Percentiles rank a stretch among this genome's conserved stretches.
Evolutionary conservation across 1,284 basidiomycete genomes (phyloP).

Genomic region (Cerioporus squamosus): DNA sequence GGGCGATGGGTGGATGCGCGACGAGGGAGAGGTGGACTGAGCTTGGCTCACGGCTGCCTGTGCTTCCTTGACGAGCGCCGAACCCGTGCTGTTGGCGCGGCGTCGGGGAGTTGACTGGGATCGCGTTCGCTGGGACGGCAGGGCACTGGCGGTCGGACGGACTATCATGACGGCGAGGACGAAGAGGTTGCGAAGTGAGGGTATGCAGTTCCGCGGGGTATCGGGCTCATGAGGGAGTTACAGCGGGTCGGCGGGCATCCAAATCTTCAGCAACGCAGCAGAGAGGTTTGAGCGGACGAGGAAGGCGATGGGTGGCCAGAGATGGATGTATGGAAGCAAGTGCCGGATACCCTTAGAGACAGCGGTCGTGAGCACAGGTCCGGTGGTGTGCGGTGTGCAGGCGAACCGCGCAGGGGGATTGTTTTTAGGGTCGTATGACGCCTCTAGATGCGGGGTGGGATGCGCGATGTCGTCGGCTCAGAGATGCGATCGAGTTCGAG

Average conservation of each 20-base stretch:
- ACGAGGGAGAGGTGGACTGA: conserved; percentile 2
- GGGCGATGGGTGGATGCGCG: conserved; percentile 5
- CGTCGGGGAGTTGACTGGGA: conserved; percentile 12
- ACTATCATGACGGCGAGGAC: conserved; percentile 18
- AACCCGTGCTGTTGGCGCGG: conserved; percentile 19
- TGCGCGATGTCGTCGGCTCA: conserved; percentile 2
- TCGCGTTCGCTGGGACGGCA: conserved; percentile 6
- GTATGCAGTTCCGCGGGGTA: neutral
- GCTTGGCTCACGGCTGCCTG: neutral
- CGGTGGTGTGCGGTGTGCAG: neutral
- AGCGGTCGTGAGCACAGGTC: neutral
- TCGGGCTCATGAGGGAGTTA: conserved; percentile 19
- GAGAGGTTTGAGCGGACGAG: neutral
- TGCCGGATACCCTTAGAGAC: neutral
- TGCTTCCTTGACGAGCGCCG: conserved; percentile 1
- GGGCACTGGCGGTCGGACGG: conserved; percentile 3
- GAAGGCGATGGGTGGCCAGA: neutral
- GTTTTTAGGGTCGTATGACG: conserved; percentile 10
- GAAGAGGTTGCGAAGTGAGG: neutral
- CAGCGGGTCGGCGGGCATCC: conserved; percentile 14
- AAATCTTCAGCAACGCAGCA: neutral
- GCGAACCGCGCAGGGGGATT: neutral
- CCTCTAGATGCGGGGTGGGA: conserved; percentile 1
- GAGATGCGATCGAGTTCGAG: conserved; percentile 12
- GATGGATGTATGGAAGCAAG: neutral